Evolutionary conservation across 495 filamentous ascomycete genomes (phyloP), one percentile per base, ranked within the genome.

Genomic region (Aspergillus panamensis): DNA sequence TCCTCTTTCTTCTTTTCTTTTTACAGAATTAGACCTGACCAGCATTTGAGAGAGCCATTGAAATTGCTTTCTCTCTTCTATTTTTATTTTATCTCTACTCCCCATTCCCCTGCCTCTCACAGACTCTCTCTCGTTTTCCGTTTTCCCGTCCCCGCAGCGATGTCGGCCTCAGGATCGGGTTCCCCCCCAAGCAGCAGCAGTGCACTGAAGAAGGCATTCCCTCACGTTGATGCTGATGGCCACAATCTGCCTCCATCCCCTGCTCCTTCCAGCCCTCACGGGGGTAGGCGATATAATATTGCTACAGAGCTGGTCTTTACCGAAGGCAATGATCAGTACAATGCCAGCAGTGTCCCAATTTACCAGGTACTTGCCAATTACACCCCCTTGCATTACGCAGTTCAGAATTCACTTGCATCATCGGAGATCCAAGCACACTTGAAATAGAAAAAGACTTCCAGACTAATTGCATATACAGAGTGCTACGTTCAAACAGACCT

Each of bases 241-340:
- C 89, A 97, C 74, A 79, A 96, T 67, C 77, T 97, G 20, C 94
- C 94, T 8, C 94, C 94, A 6, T 97, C 95, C 0, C 94, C 94
- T 3, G 90, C 94, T 14, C 94, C 94, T 20, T 97, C 94, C 19
- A 96, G 87, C 64, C 94, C 94, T 17, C 84, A 85, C 65, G 84
- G 83, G 65, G 92, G 92, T 33, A 82, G 87, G 60, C 84, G 87
- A 58, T 98, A 97, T 73, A 91, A 92, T 48, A 82, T 97, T 57
- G 92, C 92, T 40, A 98, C 94, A 8, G 94, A 97, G 72, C 78
- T 98, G 55, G 95, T 98, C 32, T 97, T 92, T 69, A 97, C 93
- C 39, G 94, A 98, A 59, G 81, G 89, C 69, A 91, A 83, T 70
- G 94, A 98, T 72, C 94, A 98, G 74, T 96, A 97, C 76, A 92